Base-by-base conservation (phyloP, 768 basidiomycete genomes). In the Fomitopsis pulvina region DNA sequence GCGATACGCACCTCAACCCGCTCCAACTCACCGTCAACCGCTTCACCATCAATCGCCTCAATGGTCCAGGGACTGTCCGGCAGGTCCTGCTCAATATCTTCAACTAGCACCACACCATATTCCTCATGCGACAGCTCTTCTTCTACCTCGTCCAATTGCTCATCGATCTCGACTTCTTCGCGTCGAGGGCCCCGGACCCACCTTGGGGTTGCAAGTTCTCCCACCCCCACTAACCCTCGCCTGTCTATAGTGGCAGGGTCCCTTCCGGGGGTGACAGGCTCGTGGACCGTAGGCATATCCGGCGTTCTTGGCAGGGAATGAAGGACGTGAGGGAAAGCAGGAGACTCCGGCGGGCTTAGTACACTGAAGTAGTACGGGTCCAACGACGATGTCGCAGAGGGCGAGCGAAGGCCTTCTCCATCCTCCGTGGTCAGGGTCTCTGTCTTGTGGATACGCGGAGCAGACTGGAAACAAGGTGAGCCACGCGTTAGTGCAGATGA, bases 151-250 rank as follows among this genome's bases (percentile, higher is more conserved):
- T 65, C 46, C 66, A 72, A 48, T 64, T 58, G 46, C 65, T 74
- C 56, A 50, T 68, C 57, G 39, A 61, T 32, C 50, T 67, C 62
- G 16, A 61, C 59, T 27, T 61, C 64, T 43, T 62, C 57, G 45
- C 66, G 65, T 29, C 70, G 66, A 42, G 76, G 74, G 25, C 69
- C 64, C 61, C 78, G 79, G 52, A 78, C 77, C 94, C 93, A 99
- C 53, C 93, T 80, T 42, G 96, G 96, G n/a, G 96, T 99, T 18
- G 92, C 74, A 27, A 98, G 79, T 68, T 99, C 96, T 30, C 96
- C 96, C 4, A 98, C 88, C 22, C 96, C 96, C 47, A 98, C 81
- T 34, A 98, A 80, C 30, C 83, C 87, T 16, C 81, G 77, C 51
- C 96, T 77, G 70, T 98, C 93, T 53, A 92, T 92, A 57, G 71